Conservation (phyloP, 768 basidiomycete genomes). For the Grammothele lineata region DNA sequence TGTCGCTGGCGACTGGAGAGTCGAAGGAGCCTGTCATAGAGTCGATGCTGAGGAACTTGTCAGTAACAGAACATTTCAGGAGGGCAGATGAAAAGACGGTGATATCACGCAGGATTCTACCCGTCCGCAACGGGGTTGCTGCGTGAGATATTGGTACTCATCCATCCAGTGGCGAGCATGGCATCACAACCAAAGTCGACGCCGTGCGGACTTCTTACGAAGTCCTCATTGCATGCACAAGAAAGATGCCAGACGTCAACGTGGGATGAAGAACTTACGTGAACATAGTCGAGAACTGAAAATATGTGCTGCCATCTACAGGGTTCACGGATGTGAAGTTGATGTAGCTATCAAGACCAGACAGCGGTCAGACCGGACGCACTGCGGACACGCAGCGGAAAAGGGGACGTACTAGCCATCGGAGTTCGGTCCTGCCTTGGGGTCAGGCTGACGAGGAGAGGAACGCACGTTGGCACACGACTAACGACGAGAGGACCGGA, state of each 20-base stretch:
- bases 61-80: too few relatives aligned
- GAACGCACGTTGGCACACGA: not conserved
- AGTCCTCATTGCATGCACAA: too few relatives aligned
- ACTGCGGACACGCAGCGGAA: not conserved
- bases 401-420: constrained; percentile 56
- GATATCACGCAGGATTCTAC: too few relatives aligned
- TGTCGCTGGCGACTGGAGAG: constrained; percentile 45
- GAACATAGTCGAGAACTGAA: constrained; percentile 49
- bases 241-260: not conserved
- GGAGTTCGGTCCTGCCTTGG: constrained; percentile 53
- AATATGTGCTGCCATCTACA: constrained; percentile 14
- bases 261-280: constrained; percentile 32
- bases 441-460: constrained; percentile 40
- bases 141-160: too few relatives aligned
- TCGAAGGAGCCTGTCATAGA: constrained; percentile 59
- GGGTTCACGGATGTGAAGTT: constrained; percentile 44
- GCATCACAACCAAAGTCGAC: too few relatives aligned
- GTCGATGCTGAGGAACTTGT: constrained; percentile 39
- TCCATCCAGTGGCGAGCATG: too few relatives aligned
- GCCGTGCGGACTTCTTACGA: too few relatives aligned
- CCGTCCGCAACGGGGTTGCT: too few relatives aligned
- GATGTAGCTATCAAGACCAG: constrained; percentile 46
- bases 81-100: too few relatives aligned
- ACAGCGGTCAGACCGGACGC: not conserved
- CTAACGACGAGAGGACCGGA: too few relatives aligned